These are phyloP conservation scores for Debaryomycetaceae sp. DNA, from an alignment of 1,139 yeast genomes.

Conservation along the genomic window DNA sequence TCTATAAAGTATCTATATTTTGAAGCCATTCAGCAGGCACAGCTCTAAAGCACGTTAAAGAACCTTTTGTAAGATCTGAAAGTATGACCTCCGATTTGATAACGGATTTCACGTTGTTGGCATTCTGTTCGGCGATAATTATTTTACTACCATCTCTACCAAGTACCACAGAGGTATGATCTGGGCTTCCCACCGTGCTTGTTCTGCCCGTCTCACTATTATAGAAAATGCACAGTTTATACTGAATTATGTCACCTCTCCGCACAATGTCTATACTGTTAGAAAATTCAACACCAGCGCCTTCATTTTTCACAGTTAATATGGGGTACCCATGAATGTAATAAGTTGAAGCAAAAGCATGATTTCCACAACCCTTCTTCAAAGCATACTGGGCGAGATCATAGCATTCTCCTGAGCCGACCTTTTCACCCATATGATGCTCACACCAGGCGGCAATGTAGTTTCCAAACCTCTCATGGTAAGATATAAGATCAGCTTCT, in stretches of 20 bases:
- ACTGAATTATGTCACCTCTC: slow-evolving; percentile 43
- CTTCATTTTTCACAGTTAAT: slow-evolving; percentile 24
- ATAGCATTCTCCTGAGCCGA: slow-evolving; percentile 80
- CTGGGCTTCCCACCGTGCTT: slow-evolving; percentile 53
- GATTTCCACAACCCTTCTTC: slow-evolving; percentile 55
- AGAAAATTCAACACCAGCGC: slow-evolving; percentile 16
- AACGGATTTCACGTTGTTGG: slow-evolving; percentile 49
- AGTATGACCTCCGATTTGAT: slow-evolving; percentile 42
- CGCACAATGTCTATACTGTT: slow-evolving; percentile 34
- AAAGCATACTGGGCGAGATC: slow-evolving; percentile 67
- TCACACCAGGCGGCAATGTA: slow-evolving; percentile 66
- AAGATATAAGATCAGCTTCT: slow-evolving; percentile 33
- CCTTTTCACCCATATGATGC: slow-evolving; percentile 48
- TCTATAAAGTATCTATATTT: not conserved
- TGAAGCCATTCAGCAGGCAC: slow-evolving; percentile 49
- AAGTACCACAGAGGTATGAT: slow-evolving; percentile 65
- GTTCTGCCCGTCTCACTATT: slow-evolving; percentile 22
- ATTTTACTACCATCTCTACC: slow-evolving; percentile 29
- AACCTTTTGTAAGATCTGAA: slow-evolving; percentile 45
- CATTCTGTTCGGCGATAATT: slow-evolving; percentile 59
- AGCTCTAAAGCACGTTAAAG: slow-evolving; percentile 52
- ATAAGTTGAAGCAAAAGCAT: slow-evolving; percentile 57
- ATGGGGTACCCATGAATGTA: slow-evolving; percentile 58
- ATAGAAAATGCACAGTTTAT: slow-evolving; percentile 41
- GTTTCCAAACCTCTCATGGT: slow-evolving; percentile 45